Evolutionary conservation across 2,329 filamentous ascomycete species (phyloP).

Genomic region (Cadophora sp.): DNA sequence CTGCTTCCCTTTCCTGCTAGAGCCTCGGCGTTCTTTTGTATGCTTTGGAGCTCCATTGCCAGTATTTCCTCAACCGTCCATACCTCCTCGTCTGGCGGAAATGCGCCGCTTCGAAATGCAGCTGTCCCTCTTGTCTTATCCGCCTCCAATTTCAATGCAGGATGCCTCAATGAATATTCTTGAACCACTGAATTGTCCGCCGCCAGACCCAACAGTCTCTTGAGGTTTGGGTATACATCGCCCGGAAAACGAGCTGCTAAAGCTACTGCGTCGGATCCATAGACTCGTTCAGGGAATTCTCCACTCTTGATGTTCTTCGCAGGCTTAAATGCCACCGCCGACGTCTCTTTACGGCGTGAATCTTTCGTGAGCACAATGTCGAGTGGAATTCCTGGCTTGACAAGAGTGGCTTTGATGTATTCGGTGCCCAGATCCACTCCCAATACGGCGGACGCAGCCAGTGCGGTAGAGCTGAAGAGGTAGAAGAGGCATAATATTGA

Average conservation of each 20-base stretch:
- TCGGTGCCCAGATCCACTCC: conserved; percentile 95
- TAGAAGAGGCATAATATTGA: conserved; percentile 43
- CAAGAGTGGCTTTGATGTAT: conserved; percentile 94
- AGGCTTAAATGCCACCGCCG: conserved; percentile 93
- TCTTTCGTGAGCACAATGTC: conserved; percentile 98
- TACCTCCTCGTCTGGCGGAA: conserved; percentile 64
- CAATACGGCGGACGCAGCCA: conserved; percentile 71
- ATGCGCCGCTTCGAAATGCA: conserved; percentile 81
- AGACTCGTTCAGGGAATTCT: conserved; percentile 84
- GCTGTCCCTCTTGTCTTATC: conserved; percentile 70
- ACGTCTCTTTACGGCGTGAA: conserved; percentile 92
- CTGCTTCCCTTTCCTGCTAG: conserved; percentile 77
- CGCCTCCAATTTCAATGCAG: conserved; percentile 73
- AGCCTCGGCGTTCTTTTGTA: conserved; percentile 85
- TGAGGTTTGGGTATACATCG: conserved; percentile 95
- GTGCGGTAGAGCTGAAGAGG: conserved; percentile 44
- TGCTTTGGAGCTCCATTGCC: conserved; percentile 94
- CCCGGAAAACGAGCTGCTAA: conserved; percentile 86
- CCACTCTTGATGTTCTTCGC: conserved; percentile 68
- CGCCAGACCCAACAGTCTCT: conserved; percentile 82
- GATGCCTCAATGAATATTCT: conserved; percentile 78
- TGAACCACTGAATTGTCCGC: conserved; percentile 65
- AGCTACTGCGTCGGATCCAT: conserved; percentile 90
- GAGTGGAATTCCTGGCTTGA: conserved; percentile 95
- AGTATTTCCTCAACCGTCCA: conserved; percentile 91